Evolutionary conservation across 768 basidiomycete species (phyloP).

Genomic region (Lentinus tigrinus): DNA sequence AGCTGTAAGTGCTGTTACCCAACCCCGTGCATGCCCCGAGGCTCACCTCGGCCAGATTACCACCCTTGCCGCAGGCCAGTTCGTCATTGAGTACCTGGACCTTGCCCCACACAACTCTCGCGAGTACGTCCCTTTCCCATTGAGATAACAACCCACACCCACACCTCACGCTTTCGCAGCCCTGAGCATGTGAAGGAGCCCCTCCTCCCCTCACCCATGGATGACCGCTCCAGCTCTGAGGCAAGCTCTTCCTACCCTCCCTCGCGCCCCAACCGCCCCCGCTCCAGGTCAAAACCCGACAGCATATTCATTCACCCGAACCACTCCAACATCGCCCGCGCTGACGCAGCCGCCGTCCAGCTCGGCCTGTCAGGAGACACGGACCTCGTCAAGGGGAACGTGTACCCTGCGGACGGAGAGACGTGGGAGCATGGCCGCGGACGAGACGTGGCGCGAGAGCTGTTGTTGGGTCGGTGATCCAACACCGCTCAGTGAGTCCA

Average conservation of each 20-base stretch:
- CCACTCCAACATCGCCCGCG: slow-evolving; percentile 63
- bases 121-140: slow-evolving; percentile 11
- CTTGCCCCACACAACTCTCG: slow-evolving; percentile 1
- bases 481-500: neutral
- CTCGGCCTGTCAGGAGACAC: slow-evolving; percentile 49
- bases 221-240: slow-evolving; percentile 9
- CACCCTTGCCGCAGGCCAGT: slow-evolving; percentile 57
- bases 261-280: slow-evolving; percentile 31
- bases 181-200: slow-evolving; percentile 26
- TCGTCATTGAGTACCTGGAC: slow-evolving; percentile 47
- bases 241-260: slow-evolving; percentile 21
- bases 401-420: slow-evolving; percentile 34
- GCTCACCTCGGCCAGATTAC: slow-evolving; percentile 41
- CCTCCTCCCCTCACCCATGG: slow-evolving; percentile 16
- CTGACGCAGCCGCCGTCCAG: slow-evolving; percentile 58
- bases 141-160: neutral
- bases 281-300: slow-evolving; percentile 54
- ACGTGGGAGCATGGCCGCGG: slow-evolving; percentile 55
- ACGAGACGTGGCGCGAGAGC: slow-evolving; percentile 45
- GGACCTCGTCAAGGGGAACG: slow-evolving; percentile 43
- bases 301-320: slow-evolving; percentile 62
- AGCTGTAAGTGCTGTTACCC: slow-evolving; percentile 37
- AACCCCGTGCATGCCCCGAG: neutral
- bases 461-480: slow-evolving; percentile 32
- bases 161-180: slow-evolving; percentile 19